Base-by-base conservation (phyloP, 2,329 filamentous ascomycete species). In the Trichoderma sp. region DNA sequence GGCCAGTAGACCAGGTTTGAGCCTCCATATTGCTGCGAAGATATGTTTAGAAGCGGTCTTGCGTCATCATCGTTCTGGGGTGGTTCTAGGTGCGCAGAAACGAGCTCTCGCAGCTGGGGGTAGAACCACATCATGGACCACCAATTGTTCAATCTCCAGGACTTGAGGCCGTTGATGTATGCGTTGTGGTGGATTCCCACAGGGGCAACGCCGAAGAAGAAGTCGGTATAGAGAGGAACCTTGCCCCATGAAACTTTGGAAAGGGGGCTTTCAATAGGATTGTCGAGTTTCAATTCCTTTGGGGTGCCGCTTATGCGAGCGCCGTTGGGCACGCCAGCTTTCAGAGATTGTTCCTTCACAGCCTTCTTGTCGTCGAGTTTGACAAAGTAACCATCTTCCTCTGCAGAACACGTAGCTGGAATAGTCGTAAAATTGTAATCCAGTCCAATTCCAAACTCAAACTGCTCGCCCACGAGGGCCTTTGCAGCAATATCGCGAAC, bases 371-470 rank as follows among this genome's bases (percentile, higher is more conserved):
- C 75, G 61, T 75, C 73, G 6, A 82, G 74, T 18, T 73, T 56
- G 28, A 81, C 78, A 32, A 83, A 83, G 53, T 71, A 77, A 6
- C 80, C 80, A 67, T 82, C 80, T 51, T 82, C 80, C 62, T 82
- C 79, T 11, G 81, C 76, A 11, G 67, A 70, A 1, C 80, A 82
- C 78, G 43, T 71, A 0, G 60, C 43, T 26, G 68, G 79, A 12
- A 80, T 80, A 1, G 81, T 82, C 60, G 76, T 78, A 67, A 80
- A 82, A 74, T 78, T 79, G 77, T 82, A 81, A 70, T 82, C 81
- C 4, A 83, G 73, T 0, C 81, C 81, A 26, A 83, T 83, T 6
- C 81, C 80, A 24, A 81, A 83, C 58, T 83, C 81, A 60, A 83
- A 82, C 4, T 76, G 74, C 21, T 75, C 72, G 1, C 80, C 80